phyloP scores from a whole-genome alignment of 1,139 yeast species.

The Hansenula lynferdii region DNA sequence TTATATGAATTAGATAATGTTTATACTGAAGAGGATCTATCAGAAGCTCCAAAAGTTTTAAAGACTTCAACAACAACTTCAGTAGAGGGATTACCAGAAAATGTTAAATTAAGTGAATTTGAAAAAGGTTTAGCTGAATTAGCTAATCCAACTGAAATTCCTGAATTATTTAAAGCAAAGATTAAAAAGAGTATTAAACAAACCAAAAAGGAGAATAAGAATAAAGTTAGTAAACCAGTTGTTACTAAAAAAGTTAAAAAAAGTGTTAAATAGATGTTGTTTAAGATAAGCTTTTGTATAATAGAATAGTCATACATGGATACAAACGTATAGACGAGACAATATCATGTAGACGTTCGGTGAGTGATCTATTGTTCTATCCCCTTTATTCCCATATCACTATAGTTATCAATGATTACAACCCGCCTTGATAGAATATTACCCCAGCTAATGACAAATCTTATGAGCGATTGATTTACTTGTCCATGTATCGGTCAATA shows the following conservation, averaged over 20 bases:
- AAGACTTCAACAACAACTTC: conserved; percentile 28
- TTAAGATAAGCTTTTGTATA: too few species aligned
- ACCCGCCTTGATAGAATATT: too few species aligned
- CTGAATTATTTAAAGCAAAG: conserved; percentile 32
- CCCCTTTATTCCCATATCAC: too few species aligned
- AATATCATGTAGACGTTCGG: too few species aligned
- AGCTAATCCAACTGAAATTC: conserved; percentile 58
- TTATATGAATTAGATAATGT: conserved; percentile 64
- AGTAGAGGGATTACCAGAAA: conserved; percentile 31
- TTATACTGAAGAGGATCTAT: conserved; percentile 38
- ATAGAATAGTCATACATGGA: too few species aligned
- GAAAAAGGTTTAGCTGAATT: conserved; percentile 79
- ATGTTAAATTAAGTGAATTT: conserved; percentile 49
- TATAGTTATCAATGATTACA: too few species aligned
- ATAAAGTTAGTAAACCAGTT: conserved; percentile 3
- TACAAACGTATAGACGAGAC: too few species aligned
- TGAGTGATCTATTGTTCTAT: too few species aligned
- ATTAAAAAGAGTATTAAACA: conserved; percentile 29
- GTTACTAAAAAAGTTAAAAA: neutral
- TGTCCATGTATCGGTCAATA: too few species aligned
- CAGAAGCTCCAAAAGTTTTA: conserved; percentile 26
- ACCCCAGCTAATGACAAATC: too few species aligned
- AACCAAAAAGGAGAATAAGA: conserved; percentile 7
- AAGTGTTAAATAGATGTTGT: too few species aligned
- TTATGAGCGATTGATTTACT: too few species aligned